Base-by-base conservation (phyloP, 2,329 filamentous ascomycete genomes). In the Sphaceloma murrayae region DNA sequence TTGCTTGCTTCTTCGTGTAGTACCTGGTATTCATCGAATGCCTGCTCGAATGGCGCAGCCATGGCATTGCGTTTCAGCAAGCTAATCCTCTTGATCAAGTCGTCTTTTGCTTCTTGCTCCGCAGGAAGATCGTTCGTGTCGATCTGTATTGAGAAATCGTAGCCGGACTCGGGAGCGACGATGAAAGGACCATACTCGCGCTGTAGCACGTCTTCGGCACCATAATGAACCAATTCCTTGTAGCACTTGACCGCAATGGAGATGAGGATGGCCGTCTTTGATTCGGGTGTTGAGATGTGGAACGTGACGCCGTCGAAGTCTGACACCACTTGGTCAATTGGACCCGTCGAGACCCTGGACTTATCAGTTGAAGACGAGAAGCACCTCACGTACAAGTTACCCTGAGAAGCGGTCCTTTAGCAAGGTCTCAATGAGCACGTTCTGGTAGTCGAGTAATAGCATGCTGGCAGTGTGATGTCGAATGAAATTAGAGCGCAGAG, bases 291-390 rank as follows among this genome's bases (percentile, higher is more conserved):
- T 27, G 89, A 96, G 60, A 98, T 88, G 67, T 98, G 91, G 68
- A 96, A 99, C 54, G 85, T 94, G 56, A 96, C 91, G 62, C 89
- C 89, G 68, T 98, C 93, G 62, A 99, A 99, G 68, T 99, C 91
- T 62, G 89, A 96, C 51, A 95, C 86, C 51, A 94, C 86, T 71
- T 99, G 91, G 68, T 98, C 93, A 64, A 99, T 94, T 55, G 85
- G 86, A 48, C 78, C 76, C 48, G 87, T 86, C 54, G 85, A 70
- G 63, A 83, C 83, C 67, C 89, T 95, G 59, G 52, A 24, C 24
- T 48, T n/a, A 38, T 65, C 52, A 65, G 60, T 53, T n/a, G n/a
- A n/a, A n/a, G n/a, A n/a, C n/a, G n/a, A n/a, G n/a, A n/a, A n/a
- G n/a, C n/a, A n/a, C n/a, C n/a, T n/a, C n/a, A n/a, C n/a, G n/a